Percentiles rank a stretch among this genome's conserved stretches.
phyloP scores from a whole-genome alignment of 495 filamentous ascomycete species.

The Penicillium cataractarum region DNA sequence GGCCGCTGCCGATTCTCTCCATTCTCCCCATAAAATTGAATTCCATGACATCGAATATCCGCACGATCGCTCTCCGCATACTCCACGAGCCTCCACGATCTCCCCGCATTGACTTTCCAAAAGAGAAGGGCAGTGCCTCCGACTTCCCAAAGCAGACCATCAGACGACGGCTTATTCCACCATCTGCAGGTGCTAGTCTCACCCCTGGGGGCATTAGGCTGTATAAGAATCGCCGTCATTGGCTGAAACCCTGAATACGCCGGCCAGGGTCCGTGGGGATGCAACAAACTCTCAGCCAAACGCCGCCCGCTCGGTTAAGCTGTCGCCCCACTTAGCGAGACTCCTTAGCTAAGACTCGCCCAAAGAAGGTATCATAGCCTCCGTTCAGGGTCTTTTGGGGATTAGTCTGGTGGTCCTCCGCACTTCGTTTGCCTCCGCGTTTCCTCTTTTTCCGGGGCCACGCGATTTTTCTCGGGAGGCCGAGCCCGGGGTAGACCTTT shows the following conservation, averaged over 20 bases:
- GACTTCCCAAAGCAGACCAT: constrained; percentile 17
- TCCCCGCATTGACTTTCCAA: constrained; percentile 27
- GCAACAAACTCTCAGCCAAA: neutral
- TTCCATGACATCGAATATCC: constrained; percentile 16
- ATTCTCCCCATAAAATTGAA: constrained; percentile 9
- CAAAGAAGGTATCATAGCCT: constrained; percentile 23
- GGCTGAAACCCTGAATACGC: neutral
- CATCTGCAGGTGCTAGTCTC: constrained; percentile 8
- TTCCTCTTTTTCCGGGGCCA: constrained; percentile 17
- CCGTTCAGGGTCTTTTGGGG: neutral
- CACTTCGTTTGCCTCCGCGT: constrained; percentile 25
- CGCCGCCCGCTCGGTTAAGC: constrained; percentile 12
- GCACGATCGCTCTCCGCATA: neutral
- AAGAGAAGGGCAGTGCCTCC: constrained; percentile 21
- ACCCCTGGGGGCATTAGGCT: neutral
- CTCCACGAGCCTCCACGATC: constrained; percentile 16
- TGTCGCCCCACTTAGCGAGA: constrained; percentile 15
- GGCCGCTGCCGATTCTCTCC: constrained; percentile 14
- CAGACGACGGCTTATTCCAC: constrained; percentile 7
- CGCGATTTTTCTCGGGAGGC: constrained; percentile 26
- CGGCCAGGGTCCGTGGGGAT: constrained; percentile 5
- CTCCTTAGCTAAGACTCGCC: neutral
- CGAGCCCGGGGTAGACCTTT: constrained; percentile 26
- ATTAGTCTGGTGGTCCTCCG: constrained; percentile 24
- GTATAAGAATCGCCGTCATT: neutral